These are phyloP conservation scores for Cladosporium colombiae DNA, from an alignment of 2,329 filamentous ascomycete species.

Conservation along the genomic window DNA sequence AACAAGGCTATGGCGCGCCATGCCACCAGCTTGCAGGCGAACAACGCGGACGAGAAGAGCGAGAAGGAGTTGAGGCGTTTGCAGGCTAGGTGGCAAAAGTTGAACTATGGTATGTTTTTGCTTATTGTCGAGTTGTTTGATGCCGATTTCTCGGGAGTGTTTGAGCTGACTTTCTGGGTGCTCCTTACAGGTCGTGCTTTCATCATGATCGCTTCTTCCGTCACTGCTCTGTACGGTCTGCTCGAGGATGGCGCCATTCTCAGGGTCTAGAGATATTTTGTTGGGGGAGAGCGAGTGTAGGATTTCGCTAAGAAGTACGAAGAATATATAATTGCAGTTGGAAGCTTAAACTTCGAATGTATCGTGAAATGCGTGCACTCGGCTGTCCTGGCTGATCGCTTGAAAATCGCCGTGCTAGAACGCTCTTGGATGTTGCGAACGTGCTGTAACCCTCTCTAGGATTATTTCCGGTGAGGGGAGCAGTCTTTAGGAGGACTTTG, in stretches of 20 bases:
- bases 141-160: background rate
- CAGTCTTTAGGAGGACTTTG: background rate
- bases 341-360: background rate
- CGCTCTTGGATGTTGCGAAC: background rate
- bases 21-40: conserved; percentile 28
- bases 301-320: background rate
- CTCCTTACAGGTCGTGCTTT: conserved; percentile 26
- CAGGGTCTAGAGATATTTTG: background rate
- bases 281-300: background rate
- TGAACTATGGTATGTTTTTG: conserved; percentile 31
- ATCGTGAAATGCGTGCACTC: background rate
- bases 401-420: background rate
- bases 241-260: conserved; percentile 19
- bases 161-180: conserved; percentile 18
- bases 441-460: background rate
- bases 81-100: conserved; percentile 32
- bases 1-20: conserved; percentile 34
- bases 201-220: conserved; percentile 28
- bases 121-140: background rate
- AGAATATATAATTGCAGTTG: background rate
- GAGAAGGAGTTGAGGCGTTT: conserved; percentile 33
- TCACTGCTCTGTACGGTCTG: conserved; percentile 16
- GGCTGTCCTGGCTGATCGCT: background rate
- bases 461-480: background rate
- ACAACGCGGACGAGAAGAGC: conserved; percentile 29